Percentiles rank a stretch among this genome's conserved stretches.
Evolutionary conservation across 73 alveolate genomes (phyloP).

Genomic region (Blepharisma stoltei): DNA sequence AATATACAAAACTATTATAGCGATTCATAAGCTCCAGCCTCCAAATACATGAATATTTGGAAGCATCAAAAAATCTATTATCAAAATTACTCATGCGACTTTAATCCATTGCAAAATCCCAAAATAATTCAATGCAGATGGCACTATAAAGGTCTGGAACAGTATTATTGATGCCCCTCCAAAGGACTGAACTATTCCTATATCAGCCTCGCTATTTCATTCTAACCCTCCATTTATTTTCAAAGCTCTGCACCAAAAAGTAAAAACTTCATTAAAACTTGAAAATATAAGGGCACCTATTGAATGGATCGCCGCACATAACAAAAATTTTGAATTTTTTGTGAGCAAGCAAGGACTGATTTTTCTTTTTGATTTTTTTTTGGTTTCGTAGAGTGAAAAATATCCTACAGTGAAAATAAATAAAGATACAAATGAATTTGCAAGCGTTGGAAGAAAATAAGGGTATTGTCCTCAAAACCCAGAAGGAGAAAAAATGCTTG

Average conservation of each 20-base stretch:
- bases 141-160: neutral
- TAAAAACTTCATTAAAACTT: neutral
- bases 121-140: neutral
- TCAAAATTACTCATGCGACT: neutral
- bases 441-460: constrained; percentile 8
- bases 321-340: neutral
- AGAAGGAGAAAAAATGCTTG: neutral
- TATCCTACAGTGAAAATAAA: neutral
- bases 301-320: neutral
- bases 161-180: neutral
- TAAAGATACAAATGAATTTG: neutral
- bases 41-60: neutral
- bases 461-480: neutral
- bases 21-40: neutral
- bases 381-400: no score
- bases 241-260: neutral
- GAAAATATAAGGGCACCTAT: neutral
- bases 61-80: neutral
- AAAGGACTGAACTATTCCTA: neutral
- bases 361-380: no score
- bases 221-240: neutral
- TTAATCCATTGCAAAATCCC: neutral
- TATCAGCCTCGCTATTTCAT: neutral
- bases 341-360: neutral
- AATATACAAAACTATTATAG: neutral